Conservation (phyloP, 1,284 basidiomycete species). For the Pseudozyma sp. region DNA sequence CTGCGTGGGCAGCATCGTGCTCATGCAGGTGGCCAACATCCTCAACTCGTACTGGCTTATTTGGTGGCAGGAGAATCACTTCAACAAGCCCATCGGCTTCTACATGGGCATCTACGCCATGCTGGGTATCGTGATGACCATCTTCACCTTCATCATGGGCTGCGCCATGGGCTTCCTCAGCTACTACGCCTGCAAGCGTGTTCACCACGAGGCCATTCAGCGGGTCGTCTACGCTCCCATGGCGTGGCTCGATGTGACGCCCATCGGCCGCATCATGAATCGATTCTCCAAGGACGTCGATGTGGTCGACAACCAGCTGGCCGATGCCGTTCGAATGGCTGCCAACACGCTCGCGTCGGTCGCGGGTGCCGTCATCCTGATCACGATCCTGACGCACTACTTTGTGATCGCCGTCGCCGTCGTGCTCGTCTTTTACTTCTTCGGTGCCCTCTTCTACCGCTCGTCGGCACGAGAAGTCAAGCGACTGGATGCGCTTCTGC, state of each 20-base stretch:
- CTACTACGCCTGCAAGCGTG: conserved; percentile 75
- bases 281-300: conserved; percentile 81
- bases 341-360: conserved; percentile 69
- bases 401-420: conserved; percentile 73
- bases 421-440: conserved; percentile 62
- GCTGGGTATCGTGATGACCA: conserved; percentile 74
- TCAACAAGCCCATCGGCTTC: conserved; percentile 71
- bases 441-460: conserved; percentile 81
- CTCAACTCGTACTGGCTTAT: conserved; percentile 70
- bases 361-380: conserved; percentile 75
- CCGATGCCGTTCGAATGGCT: conserved; percentile 66
- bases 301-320: conserved; percentile 81
- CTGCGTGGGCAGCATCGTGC: conserved; percentile 73
- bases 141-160: conserved; percentile 76
- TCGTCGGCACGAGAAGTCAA: conserved; percentile 89
- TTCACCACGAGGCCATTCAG: conserved; percentile 75
- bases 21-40: conserved; percentile 76
- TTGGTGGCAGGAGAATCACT: conserved; percentile 74
- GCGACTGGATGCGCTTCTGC: conserved; percentile 77
- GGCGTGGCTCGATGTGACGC: conserved; percentile 85
- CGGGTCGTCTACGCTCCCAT: conserved; percentile 77
- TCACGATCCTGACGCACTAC: conserved; percentile 78
- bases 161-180: conserved; percentile 75
- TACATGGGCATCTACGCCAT: conserved; percentile 81
- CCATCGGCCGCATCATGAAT: conserved; percentile 86